These are phyloP conservation scores for Pythium apleroticum DNA, from an alignment of 352 stramenopile species.

Conservation along the genomic window DNA sequence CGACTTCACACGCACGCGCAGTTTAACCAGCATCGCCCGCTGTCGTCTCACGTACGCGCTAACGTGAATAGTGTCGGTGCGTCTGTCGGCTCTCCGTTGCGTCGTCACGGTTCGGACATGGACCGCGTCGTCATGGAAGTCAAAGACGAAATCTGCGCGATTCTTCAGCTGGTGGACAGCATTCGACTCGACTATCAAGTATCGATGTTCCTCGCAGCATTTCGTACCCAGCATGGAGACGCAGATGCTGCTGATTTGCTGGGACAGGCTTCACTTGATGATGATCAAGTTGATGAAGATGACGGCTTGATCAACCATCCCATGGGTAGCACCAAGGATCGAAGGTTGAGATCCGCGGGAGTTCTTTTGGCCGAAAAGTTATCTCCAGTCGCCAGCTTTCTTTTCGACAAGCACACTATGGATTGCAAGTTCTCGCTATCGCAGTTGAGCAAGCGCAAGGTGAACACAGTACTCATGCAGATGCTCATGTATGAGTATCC, in stretches of 20 bases:
- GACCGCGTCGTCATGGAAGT: constrained; percentile 70
- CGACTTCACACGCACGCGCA: not conserved
- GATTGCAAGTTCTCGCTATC: constrained; percentile 65
- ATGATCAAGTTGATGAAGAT: constrained; percentile 1
- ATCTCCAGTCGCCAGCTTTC: constrained; percentile 48
- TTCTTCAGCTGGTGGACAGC: constrained; percentile 57
- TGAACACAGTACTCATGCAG: constrained; percentile 70
- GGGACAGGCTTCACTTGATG: not conserved
- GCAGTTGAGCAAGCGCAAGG: constrained; percentile 36
- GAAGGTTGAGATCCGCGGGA: not conserved
- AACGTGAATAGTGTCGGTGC: not conserved
- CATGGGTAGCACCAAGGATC: not conserved
- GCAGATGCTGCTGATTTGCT: not conserved
- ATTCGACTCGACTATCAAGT: constrained; percentile 68
- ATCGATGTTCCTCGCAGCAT: constrained; percentile 46
- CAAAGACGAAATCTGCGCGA: constrained; percentile 68
- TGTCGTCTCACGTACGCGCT: not conserved
- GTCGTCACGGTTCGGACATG: constrained; percentile 24
- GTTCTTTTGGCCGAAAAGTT: constrained; percentile 28
- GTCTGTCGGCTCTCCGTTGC: not conserved
- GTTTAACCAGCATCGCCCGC: not conserved
- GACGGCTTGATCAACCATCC: not conserved
- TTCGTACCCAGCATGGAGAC: constrained; percentile 7
- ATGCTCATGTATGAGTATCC: constrained; percentile 83
- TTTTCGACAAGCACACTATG: constrained; percentile 46